phyloP scores from a whole-genome alignment of 208 protist species.

The Leishmania mexicana region DNA sequence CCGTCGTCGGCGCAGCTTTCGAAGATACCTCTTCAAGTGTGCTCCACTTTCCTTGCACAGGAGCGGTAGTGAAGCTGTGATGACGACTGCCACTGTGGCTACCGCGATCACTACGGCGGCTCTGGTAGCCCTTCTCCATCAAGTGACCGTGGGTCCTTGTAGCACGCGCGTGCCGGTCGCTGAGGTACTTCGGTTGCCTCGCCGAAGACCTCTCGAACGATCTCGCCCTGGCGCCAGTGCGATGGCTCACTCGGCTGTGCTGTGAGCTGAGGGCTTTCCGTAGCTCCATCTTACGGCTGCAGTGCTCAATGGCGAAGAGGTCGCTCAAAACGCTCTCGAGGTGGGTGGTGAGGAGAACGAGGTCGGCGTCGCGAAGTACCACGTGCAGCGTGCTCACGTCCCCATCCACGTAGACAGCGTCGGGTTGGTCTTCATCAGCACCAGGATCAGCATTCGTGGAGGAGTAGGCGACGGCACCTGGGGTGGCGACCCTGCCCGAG shows the following conservation, averaged over 20 bases:
- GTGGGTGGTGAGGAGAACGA: constrained; percentile 73
- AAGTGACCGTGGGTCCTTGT: not conserved
- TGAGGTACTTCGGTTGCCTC: constrained; percentile 9
- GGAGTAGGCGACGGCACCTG: not conserved
- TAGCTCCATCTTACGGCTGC: constrained; percentile 26
- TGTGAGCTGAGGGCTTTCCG: not conserved
- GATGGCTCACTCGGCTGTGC: not conserved
- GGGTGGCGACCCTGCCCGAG: not conserved
- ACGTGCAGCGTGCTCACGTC: constrained; percentile 49
- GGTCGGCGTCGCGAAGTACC: constrained; percentile 51
- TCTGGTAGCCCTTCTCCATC: not conserved
- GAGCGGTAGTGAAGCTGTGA: not conserved
- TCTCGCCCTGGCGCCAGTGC: not conserved
- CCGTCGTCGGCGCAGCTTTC: constrained; percentile 1
- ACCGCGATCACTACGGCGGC: not conserved
- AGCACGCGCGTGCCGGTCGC: constrained; percentile 1
- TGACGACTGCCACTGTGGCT: not conserved
- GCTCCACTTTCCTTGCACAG: constrained; percentile 3
- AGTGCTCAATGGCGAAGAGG: constrained; percentile 80
- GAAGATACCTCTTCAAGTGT: constrained; percentile 2
- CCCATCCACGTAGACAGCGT: constrained; percentile 56
- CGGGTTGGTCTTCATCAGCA: constrained; percentile 22
- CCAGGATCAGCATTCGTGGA: constrained; percentile 13
- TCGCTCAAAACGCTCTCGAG: constrained; percentile 77
- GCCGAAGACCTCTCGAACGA: not conserved